These are phyloP conservation scores for Myotisia sp. DNA, from an alignment of 2,329 filamentous ascomycete species.

Conservation along the genomic window DNA sequence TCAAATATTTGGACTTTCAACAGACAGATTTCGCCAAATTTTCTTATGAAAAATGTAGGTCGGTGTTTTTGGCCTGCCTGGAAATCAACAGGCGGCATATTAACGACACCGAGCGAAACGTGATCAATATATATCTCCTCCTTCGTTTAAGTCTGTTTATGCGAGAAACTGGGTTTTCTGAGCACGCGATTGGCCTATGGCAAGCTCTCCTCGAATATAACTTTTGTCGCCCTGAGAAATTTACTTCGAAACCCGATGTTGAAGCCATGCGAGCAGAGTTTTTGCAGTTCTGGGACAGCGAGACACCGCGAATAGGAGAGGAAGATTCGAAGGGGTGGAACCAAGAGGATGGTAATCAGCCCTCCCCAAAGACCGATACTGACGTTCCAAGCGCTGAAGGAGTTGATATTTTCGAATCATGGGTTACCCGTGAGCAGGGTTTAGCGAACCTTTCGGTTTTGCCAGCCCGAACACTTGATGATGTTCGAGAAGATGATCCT, in stretches of 20 bases:
- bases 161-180: slow-evolving; percentile 61
- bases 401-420: slow-evolving; percentile 29
- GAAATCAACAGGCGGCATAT: slow-evolving; percentile 20
- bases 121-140: slow-evolving; percentile 53
- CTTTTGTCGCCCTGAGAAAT: slow-evolving; percentile 41
- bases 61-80: slow-evolving; percentile 46
- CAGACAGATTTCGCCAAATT: slow-evolving; percentile 56
- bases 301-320: slow-evolving; percentile 67
- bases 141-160: slow-evolving; percentile 61
- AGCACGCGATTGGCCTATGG: slow-evolving; percentile 67
- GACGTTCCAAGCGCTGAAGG: slow-evolving; percentile 14
- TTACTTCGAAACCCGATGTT: slow-evolving; percentile 12
- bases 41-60: slow-evolving; percentile 51
- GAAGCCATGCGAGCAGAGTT: slow-evolving; percentile 33
- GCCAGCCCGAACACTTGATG: slow-evolving; percentile 62
- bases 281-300: slow-evolving; percentile 73
- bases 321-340: slow-evolving; percentile 55
- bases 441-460: slow-evolving; percentile 37
- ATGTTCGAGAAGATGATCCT: slow-evolving; percentile 62
- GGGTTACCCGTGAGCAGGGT: slow-evolving; percentile 41
- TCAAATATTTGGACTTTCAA: slow-evolving; percentile 53
- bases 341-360: slow-evolving; percentile 12
- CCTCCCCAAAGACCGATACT: slow-evolving; percentile 24
- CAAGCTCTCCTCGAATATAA: slow-evolving; percentile 65
- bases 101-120: slow-evolving; percentile 13